A percentile compares a stretch with the other conserved stretches of the same genome.
These are phyloP conservation scores for Podila clonocystis DNA, from an alignment of 192 early-diverging fungal species.

Conservation along the genomic window DNA sequence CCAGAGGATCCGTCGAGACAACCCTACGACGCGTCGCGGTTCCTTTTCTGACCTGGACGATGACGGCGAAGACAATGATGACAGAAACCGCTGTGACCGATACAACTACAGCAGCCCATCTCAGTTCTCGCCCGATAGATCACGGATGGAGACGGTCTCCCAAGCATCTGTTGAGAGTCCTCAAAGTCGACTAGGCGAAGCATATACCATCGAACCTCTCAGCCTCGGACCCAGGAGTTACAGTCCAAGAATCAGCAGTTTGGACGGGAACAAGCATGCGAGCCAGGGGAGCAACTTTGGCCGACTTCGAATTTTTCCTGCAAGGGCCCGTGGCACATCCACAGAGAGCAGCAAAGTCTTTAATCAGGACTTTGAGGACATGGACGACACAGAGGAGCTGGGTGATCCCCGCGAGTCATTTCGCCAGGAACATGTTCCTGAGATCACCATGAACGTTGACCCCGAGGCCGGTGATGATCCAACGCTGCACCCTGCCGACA, in stretches of 20 bases:
- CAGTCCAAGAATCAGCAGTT: neutral
- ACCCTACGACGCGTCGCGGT: neutral
- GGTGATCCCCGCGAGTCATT: neutral
- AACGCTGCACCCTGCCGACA: neutral
- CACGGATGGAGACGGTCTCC: neutral
- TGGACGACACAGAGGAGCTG: neutral
- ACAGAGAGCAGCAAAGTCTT: neutral
- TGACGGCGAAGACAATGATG: neutral
- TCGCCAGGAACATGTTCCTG: neutral
- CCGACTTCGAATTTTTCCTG: neutral
- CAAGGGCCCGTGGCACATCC: neutral
- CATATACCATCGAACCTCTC: neutral
- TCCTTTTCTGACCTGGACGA: constrained; percentile 1
- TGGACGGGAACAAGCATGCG: neutral
- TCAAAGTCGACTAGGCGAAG: neutral
- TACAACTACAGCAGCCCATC: neutral
- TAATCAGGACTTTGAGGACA: neutral
- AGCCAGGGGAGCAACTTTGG: neutral
- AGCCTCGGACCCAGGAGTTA: neutral
- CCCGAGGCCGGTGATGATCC: neutral
- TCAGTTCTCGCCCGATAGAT: neutral
- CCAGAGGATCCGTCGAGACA: neutral
- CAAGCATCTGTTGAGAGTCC: neutral
- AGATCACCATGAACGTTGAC: neutral
- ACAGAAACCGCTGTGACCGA: too few relatives aligned